phyloP scores from a whole-genome alignment of 768 basidiomycete genomes.

The Galerina marginata region DNA sequence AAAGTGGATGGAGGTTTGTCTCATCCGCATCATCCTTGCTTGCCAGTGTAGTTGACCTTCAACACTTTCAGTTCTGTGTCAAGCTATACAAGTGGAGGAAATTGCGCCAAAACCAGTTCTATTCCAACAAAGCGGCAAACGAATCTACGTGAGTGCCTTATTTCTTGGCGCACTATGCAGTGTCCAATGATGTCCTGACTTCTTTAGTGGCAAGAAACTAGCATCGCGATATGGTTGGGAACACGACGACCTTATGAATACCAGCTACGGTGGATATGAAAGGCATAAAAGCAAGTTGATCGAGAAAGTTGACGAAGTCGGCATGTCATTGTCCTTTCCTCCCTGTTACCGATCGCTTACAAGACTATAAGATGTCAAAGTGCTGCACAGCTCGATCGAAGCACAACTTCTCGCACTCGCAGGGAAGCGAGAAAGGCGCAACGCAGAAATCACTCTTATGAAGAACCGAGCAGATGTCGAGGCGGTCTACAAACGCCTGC shows the following conservation, averaged over 20 bases:
- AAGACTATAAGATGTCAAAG: conserved; percentile 27
- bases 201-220: conserved; percentile 39
- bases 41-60: not conserved
- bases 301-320: conserved; percentile 41
- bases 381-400: conserved; percentile 29
- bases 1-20: conserved; percentile 29
- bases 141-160: conserved; percentile 21
- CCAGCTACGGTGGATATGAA: conserved; percentile 44
- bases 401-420: conserved; percentile 26
- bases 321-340: conserved; percentile 34
- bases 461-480: conserved; percentile 42
- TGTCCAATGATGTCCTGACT: not conserved
- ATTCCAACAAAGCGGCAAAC: conserved; percentile 17
- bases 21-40: not conserved
- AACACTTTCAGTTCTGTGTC: conserved; percentile 26
- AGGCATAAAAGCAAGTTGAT: conserved; percentile 41
- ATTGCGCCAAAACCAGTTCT: conserved; percentile 7
- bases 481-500: conserved; percentile 51
- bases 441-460: conserved; percentile 25
- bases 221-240: conserved; percentile 50
- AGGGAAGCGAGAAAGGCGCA: conserved; percentile 27
- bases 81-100: conserved; percentile 28
- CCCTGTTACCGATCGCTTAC: not conserved
- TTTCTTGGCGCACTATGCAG: not conserved
- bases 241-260: conserved; percentile 44